A percentile compares a stretch with the other conserved stretches of the same genome.
Conservation (phyloP, 345 rosid genomes). For the Angophora floribunda region DNA sequence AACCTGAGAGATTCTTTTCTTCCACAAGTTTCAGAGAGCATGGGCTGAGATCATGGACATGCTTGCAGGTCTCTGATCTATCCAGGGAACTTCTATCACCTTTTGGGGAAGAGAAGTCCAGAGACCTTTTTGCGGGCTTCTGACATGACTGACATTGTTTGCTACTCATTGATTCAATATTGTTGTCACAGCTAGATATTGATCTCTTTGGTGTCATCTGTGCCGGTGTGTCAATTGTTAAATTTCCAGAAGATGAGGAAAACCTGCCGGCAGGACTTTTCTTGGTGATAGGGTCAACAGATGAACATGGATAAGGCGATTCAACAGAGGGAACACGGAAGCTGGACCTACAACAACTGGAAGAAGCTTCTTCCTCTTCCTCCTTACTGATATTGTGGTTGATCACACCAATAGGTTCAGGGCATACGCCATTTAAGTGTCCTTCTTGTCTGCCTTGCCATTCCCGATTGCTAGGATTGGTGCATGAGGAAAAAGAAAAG, state of each 20-base stretch:
- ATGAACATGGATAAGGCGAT: not conserved
- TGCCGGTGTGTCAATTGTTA: constrained; percentile 29
- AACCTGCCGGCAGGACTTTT: constrained; percentile 21
- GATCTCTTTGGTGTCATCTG: constrained; percentile 32
- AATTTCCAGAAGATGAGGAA: constrained; percentile 6
- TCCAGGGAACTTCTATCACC: not conserved
- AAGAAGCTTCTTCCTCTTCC: constrained; percentile 5
- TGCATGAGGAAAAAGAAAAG: not conserved
- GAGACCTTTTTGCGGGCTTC: constrained; percentile 34
- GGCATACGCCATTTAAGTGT: not conserved
- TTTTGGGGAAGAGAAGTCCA: constrained; percentile 22
- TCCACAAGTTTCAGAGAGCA: not conserved
- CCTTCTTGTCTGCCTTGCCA: not conserved
- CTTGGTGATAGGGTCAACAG: not conserved
- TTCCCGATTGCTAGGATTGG: not conserved
- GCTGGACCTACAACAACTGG: not conserved
- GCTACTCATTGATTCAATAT: not conserved
- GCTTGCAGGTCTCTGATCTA: not conserved
- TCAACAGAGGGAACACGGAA: not conserved
- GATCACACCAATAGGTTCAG: not conserved
- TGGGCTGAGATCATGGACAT: not conserved
- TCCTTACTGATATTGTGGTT: not conserved
- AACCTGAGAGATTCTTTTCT: not conserved
- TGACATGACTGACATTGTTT: constrained; percentile 1
- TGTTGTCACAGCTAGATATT: constrained; percentile 12